Evolutionary conservation across 345 rosid species (phyloP), one percentile per base, ranked within the genome.

Genomic region (Salix udensis): DNA sequence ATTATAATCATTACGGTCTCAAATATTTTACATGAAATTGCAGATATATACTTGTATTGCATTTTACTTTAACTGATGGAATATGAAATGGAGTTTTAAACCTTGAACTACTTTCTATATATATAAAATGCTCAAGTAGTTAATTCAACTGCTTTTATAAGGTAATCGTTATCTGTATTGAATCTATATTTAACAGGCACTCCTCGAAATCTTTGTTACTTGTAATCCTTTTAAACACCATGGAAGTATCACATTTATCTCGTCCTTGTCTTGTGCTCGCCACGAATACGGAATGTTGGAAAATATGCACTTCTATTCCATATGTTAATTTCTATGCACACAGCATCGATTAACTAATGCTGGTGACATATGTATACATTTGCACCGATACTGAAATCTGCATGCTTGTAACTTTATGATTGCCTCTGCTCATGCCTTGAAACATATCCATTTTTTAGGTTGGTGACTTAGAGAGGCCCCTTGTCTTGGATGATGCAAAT

Each of bases 401-500:
- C 16, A 23, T 23, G 70, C 53, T 6, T 16, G 14, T 28, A 72
- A 28, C 60, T 68, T 79, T 18, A 4, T 23, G 64, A 58, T 58
- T 23, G 14, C 28, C 15, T 58, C 64, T 58, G 64, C 28, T 79
- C 13, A 62, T 72, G 71, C 76, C 68, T 69, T 23, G 44, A 72
- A 68, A 74, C 15, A 37, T 55, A 28, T 48, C 26, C 12, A 21
- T 76, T 77, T 77, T 61, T 44, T 72, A 93, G 97, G 83, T 71
- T 23, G 91, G 81, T 58, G 97, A 90, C 60, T 82, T 92, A 76
- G 94, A 91, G 76, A 85, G 94, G 78, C 95, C 96, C 31, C 95
- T 96, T 78, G 77, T 93, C 39, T 79, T 91, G 16, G 90, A 90
- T 80, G 82, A 79, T 68, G 91, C 55, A 9, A 83, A 81, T 60